phyloP scores from a whole-genome alignment of 2,329 filamentous ascomycete genomes.

The Macroventuria anomochaeta region DNA sequence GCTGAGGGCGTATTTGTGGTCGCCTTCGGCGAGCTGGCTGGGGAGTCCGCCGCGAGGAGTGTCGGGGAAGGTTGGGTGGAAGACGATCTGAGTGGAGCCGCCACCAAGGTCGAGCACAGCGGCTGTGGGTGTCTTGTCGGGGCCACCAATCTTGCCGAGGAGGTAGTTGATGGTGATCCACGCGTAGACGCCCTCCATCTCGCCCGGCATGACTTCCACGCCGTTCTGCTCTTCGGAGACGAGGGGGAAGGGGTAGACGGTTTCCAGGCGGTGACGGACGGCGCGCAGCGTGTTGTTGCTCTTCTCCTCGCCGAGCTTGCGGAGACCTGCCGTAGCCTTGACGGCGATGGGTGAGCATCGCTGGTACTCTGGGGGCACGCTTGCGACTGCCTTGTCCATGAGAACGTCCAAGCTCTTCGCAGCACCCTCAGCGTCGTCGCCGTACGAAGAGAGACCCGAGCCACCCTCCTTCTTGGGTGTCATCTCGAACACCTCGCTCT shows the following conservation, averaged over 20 bases:
- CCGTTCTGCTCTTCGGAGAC: conserved; percentile 84
- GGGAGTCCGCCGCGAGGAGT: conserved; percentile 79
- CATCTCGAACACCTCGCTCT: conserved; percentile 91
- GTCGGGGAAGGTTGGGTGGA: conserved; percentile 89
- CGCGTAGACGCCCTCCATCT: conserved; percentile 95
- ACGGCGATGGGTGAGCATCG: conserved; percentile 95
- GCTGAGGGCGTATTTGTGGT: conserved; percentile 92
- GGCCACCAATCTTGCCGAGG: conserved; percentile 93
- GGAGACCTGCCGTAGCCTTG: conserved; percentile 93
- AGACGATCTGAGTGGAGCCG: conserved; percentile 97
- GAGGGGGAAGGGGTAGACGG: conserved; percentile 91
- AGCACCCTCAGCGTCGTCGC: conserved; percentile 82
- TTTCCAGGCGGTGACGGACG: conserved; percentile 84
- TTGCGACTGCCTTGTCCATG: conserved; percentile 82
- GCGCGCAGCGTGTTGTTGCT: conserved; percentile 84
- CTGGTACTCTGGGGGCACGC: conserved; percentile 87
- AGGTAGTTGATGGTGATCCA: conserved; percentile 99
- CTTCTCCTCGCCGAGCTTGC: conserved; percentile 81
- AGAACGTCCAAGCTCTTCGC: conserved; percentile 88
- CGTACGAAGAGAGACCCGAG: conserved; percentile 83
- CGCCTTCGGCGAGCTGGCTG: conserved; percentile 81
- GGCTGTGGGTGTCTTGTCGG: conserved; percentile 87
- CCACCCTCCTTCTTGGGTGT: conserved; percentile 84
- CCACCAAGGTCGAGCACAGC: conserved; percentile 96
- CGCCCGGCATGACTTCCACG: conserved; percentile 96